Evolutionary conservation across 305 asterid genomes (phyloP).

Genomic region (Nicotiana rustica): DNA sequence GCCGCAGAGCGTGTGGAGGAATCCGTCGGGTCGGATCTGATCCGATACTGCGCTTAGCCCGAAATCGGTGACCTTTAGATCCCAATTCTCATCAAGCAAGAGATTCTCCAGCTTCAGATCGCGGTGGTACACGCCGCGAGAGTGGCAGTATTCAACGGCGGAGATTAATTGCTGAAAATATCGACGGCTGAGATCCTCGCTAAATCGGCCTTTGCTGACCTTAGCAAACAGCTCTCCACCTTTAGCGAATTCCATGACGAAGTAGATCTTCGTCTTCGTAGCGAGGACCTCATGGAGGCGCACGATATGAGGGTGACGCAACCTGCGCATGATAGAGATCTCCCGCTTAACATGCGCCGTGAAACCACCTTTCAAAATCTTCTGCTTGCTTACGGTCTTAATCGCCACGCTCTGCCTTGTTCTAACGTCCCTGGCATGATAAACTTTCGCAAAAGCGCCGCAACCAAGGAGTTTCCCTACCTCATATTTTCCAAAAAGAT

Average conservation of each 20-base stretch:
- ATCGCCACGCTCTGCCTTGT: constrained; percentile 41
- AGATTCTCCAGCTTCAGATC: constrained; percentile 42
- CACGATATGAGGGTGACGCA: constrained; percentile 41
- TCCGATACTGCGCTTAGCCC: constrained; percentile 37
- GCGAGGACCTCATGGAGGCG: constrained; percentile 39
- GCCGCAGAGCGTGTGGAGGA: constrained; percentile 39
- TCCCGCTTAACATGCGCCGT: constrained; percentile 39
- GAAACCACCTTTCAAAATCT: constrained; percentile 25
- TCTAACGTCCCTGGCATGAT: constrained; percentile 33
- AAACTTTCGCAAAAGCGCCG: constrained; percentile 41
- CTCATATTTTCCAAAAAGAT: constrained; percentile 38
- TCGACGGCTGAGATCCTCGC: constrained; percentile 45
- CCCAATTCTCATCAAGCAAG: constrained; percentile 41
- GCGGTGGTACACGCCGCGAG: constrained; percentile 38
- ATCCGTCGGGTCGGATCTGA: constrained; percentile 41
- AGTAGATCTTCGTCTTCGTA: constrained; percentile 38
- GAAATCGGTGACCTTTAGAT: constrained; percentile 40
- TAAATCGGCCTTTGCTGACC: constrained; percentile 37
- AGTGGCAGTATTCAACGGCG: constrained; percentile 41
- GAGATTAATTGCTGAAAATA: constrained; percentile 44
- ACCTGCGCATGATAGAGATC: constrained; percentile 40
- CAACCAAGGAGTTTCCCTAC: constrained; percentile 39
- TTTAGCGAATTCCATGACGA: constrained; percentile 40
- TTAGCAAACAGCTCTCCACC: constrained; percentile 42
- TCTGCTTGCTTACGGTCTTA: constrained; percentile 36